These are phyloP conservation scores for Brassica incana DNA, from an alignment of 345 rosid genomes.

Conservation along the genomic window DNA sequence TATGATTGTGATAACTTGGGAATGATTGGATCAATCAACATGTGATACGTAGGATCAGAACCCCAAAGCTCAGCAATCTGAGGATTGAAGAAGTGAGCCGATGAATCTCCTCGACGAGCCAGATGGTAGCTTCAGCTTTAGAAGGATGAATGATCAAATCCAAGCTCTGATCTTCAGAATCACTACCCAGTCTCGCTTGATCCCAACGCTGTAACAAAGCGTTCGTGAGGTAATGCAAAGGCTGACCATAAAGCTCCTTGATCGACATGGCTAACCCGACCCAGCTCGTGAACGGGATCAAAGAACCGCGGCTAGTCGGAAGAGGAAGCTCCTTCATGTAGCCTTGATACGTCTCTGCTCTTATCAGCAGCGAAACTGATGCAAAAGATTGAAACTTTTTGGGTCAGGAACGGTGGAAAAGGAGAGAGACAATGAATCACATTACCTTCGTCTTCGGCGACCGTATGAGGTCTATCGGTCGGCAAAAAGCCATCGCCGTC, in stretches of 20 bases:
- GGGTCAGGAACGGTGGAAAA: background rate
- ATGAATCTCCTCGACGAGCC: constrained; percentile 86
- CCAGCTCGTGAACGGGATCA: constrained; percentile 80
- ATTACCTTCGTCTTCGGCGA: constrained; percentile 51
- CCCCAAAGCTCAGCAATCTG: constrained; percentile 68
- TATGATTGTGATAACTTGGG: constrained; percentile 34
- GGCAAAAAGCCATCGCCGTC: constrained; percentile 35
- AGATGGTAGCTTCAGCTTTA: constrained; percentile 84
- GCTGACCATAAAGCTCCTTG: constrained; percentile 72
- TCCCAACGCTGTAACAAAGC: constrained; percentile 71
- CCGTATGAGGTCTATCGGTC: constrained; percentile 30
- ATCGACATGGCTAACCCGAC: constrained; percentile 70
- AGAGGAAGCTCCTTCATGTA: constrained; percentile 73
- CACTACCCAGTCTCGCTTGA: constrained; percentile 53
- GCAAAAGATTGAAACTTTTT: constrained; percentile 12
- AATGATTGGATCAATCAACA: constrained; percentile 57
- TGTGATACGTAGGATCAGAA: constrained; percentile 57
- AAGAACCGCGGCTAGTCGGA: constrained; percentile 64
- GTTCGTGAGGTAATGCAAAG: constrained; percentile 88
- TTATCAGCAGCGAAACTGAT: constrained; percentile 31
- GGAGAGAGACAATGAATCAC: background rate
- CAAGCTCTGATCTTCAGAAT: constrained; percentile 51
- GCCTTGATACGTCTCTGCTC: constrained; percentile 78
- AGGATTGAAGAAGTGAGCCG: constrained; percentile 63
- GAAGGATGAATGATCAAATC: constrained; percentile 69